Base-by-base conservation (phyloP, 2,329 filamentous ascomycete genomes). In the Claviceps humidiphila region DNA sequence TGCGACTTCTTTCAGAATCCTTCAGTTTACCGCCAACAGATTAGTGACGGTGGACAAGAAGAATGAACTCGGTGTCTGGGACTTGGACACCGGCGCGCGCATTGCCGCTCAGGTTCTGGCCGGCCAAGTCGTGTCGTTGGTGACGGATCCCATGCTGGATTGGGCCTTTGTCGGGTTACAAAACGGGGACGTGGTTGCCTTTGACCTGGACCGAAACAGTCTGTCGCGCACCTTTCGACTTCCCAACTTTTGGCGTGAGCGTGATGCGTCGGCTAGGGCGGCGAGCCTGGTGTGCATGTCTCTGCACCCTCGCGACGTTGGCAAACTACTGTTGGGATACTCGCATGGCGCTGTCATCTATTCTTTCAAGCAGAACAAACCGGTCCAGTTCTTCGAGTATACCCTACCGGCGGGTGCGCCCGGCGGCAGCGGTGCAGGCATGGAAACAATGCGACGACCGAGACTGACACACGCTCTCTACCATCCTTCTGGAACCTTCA, bases 401-500 rank as follows among this genome's bases (percentile, higher is more conserved):
- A 76, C 85, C 53, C 67, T 97, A 3, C 87, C 89, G 0, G 74
- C 79, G 11, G 89, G 90, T 16, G 90, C 91, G 4, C 86, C 87
- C 0, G 91, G 91, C n/a, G 78, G 89, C 70, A 86, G 89, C 62
- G 79, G 82, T 30, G 69, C 77, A 41, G 75, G 77, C 6, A 69
- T 81, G 39, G 80, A 82, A 53, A 76, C 76, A 14, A 65, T 78
- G 54, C 81, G 90, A 49, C 80, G 76, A 59, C 93, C 91, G 14
- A 80, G 77, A 53, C 69, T 97, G 55, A 88, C 84, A 1, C 87
- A 95, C 59, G 90, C 89, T 1, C 67, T 91, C 16, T 98, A 91
- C 90, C 93, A 98, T 69, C 93, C 93, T 0, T 95, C 88, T 1
- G 93, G 90, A 0, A 94, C 88, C 0, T 95, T 95, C 61, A 71